phyloP scores from a whole-genome alignment of 2,329 filamentous ascomycete genomes.

The Alternaria novae-zelandiae region DNA sequence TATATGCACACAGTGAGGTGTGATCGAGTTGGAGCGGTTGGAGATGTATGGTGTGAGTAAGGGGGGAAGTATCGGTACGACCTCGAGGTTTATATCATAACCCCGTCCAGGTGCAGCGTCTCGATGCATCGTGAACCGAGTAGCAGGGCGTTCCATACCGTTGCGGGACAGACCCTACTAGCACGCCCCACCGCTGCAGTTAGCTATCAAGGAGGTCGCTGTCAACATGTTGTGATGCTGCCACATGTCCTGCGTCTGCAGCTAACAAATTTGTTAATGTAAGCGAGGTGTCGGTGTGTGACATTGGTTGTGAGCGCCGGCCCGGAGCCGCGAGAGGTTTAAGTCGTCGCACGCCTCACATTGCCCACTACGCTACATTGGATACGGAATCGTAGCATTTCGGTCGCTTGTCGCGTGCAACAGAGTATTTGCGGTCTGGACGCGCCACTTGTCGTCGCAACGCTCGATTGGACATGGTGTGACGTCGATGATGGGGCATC shows the following conservation, averaged over 20 bases:
- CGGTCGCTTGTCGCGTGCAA: slow-evolving; percentile 29
- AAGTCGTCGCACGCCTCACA: slow-evolving; percentile 40
- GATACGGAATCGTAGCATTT: slow-evolving; percentile 22
- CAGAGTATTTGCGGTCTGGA: slow-evolving; percentile 33
- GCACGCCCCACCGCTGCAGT: slow-evolving; percentile 44
- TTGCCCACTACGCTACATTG: slow-evolving; percentile 21
- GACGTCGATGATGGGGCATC: slow-evolving; percentile 21
- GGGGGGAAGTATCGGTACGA: slow-evolving; percentile 27
- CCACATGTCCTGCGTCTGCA: slow-evolving; percentile 51
- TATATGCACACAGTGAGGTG: slow-evolving; percentile 18
- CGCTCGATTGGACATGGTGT: slow-evolving; percentile 32
- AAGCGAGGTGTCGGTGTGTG: slow-evolving; percentile 32
- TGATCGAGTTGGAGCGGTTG: slow-evolving; percentile 13
- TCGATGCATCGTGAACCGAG: slow-evolving; percentile 32
- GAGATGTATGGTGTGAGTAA: slow-evolving; percentile 17
- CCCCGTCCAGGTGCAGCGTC: slow-evolving; percentile 29
- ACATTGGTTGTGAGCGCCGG: slow-evolving; percentile 40
- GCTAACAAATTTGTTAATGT: slow-evolving; percentile 39
- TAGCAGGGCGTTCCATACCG: slow-evolving; percentile 39
- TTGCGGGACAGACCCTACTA: slow-evolving; percentile 40
- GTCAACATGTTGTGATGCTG: slow-evolving; percentile 44
- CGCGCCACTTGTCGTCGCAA: slow-evolving; percentile 33
- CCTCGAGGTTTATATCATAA: slow-evolving; percentile 42
- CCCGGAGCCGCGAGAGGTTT: slow-evolving; percentile 37
- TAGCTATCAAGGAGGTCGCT: slow-evolving; percentile 45